These are phyloP conservation scores for Talaromyces proteolyticus DNA, from an alignment of 495 filamentous ascomycete genomes.

Conservation along the genomic window DNA sequence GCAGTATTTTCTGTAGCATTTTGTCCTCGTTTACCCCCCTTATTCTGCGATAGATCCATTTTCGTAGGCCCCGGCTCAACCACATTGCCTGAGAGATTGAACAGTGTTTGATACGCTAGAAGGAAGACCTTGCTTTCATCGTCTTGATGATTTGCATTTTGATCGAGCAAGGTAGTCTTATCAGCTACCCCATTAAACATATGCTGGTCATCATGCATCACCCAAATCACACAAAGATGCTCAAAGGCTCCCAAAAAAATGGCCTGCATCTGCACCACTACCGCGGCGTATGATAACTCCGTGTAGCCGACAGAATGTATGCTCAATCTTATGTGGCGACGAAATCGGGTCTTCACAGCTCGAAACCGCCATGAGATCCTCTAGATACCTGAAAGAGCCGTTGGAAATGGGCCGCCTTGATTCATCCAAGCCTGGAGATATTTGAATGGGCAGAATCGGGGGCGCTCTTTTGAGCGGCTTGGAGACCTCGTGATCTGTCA, in stretches of 20 bases:
- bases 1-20: too few species aligned
- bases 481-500: background rate
- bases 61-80: too few species aligned
- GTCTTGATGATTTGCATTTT: too few species aligned
- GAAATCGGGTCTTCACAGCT: background rate
- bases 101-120: too few species aligned
- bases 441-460: slow-evolving; percentile 1
- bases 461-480: background rate
- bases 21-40: too few species aligned
- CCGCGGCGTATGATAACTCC: background rate
- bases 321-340: background rate
- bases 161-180: too few species aligned
- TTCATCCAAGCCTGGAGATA: background rate
- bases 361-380: background rate
- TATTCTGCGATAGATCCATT: too few species aligned
- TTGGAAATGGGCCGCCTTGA: background rate
- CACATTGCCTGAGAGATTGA: too few species aligned
- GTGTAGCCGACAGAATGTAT: background rate
- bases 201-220: background rate
- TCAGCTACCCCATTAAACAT: too few species aligned
- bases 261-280: background rate
- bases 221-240: background rate
- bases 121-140: too few species aligned
- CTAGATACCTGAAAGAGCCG: background rate
- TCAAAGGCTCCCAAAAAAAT: slow-evolving; percentile 3